Conservation (phyloP, 768 basidiomycete genomes). For the Amanita jacksonii region DNA sequence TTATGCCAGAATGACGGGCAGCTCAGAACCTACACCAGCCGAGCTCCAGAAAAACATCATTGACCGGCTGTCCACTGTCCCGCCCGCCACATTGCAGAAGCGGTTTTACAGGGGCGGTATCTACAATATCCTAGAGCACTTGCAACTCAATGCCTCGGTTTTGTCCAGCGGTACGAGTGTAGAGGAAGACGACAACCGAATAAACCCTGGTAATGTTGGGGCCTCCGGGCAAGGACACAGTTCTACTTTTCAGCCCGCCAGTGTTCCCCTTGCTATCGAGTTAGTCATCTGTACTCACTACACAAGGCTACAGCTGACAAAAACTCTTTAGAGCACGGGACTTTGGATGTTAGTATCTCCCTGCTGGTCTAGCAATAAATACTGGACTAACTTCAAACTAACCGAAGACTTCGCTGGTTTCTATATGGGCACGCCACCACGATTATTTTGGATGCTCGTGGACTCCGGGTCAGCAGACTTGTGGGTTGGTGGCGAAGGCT, state of each 20-base stretch:
- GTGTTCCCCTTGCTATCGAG: slow-evolving; percentile 51
- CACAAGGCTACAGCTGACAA: not conserved
- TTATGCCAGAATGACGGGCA: slow-evolving; percentile 49
- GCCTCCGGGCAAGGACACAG: too few species aligned
- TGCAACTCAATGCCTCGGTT: not conserved
- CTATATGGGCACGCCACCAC: slow-evolving; percentile 37
- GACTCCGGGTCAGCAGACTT: slow-evolving; percentile 58
- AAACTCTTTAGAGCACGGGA: slow-evolving; percentile 34
- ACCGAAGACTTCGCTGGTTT: slow-evolving; percentile 24
- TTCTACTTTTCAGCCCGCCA: slow-evolving; percentile 15
- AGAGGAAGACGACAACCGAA: slow-evolving; percentile 13
- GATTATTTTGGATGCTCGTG: slow-evolving; percentile 40
- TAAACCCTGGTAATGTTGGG: too few species aligned
- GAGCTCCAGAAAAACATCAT: slow-evolving; percentile 29
- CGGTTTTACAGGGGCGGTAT: slow-evolving; percentile 9
- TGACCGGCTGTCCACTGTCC: slow-evolving; percentile 27
- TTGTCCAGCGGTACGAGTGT: slow-evolving; percentile 18
- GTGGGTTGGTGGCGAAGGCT: slow-evolving; percentile 44
- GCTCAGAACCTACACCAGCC: slow-evolving; percentile 23
- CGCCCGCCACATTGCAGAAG: slow-evolving; percentile 17
- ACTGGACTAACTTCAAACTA: not conserved
- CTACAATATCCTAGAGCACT: not conserved
- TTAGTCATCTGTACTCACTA: slow-evolving; percentile 18
- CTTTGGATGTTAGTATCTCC: slow-evolving; percentile 31
- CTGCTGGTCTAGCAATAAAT: slow-evolving; percentile 4